Percentiles rank a stretch among this genome's conserved stretches.
phyloP scores from a whole-genome alignment of 805 yeast species.

The Ogataea neopini region DNA sequence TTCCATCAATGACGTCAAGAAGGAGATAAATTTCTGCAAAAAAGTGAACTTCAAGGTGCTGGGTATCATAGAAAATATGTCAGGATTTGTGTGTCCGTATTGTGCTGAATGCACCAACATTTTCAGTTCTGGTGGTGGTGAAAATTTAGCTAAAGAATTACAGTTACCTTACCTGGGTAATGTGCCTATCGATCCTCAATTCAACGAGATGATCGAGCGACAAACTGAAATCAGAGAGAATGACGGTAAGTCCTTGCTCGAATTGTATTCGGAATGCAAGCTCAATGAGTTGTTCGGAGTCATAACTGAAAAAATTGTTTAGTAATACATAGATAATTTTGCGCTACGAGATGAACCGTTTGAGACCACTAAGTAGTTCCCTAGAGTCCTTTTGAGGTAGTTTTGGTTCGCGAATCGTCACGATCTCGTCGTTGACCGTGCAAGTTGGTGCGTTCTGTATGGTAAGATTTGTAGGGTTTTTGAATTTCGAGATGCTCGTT shows the following conservation, averaged over 20 bases:
- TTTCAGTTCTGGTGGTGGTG: conserved; percentile 93
- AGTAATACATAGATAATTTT: conserved; percentile 2
- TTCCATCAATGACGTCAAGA: conserved; percentile 90
- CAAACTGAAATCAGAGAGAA: conserved; percentile 64
- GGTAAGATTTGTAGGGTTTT: conserved; percentile 24
- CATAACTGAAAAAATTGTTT: conserved; percentile 39
- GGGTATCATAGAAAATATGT: conserved; percentile 95
- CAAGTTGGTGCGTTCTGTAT: conserved; percentile 22
- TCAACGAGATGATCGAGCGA: conserved; percentile 83
- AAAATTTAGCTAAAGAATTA: conserved; percentile 60
- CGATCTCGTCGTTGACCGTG: conserved; percentile 17
- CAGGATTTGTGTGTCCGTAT: conserved; percentile 93
- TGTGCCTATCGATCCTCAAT: conserved; percentile 91
- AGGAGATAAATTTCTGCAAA: conserved; percentile 88
- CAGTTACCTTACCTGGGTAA: conserved; percentile 74
- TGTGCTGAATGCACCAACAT: conserved; percentile 92
- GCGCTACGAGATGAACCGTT: conserved; percentile 11
- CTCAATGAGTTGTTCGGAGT: conserved; percentile 45
- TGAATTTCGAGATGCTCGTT: conserved; percentile 21
- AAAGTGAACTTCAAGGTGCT: conserved; percentile 79
- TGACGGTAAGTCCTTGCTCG: conserved; percentile 34
- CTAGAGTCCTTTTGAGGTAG: conserved; percentile 3
- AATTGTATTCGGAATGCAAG: conserved; percentile 39
- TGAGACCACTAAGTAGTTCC: conserved; percentile 13
- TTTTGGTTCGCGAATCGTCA: conserved; percentile 15